Evolutionary conservation across 768 basidiomycete genomes (phyloP).

Genomic region (Trametes maxima): DNA sequence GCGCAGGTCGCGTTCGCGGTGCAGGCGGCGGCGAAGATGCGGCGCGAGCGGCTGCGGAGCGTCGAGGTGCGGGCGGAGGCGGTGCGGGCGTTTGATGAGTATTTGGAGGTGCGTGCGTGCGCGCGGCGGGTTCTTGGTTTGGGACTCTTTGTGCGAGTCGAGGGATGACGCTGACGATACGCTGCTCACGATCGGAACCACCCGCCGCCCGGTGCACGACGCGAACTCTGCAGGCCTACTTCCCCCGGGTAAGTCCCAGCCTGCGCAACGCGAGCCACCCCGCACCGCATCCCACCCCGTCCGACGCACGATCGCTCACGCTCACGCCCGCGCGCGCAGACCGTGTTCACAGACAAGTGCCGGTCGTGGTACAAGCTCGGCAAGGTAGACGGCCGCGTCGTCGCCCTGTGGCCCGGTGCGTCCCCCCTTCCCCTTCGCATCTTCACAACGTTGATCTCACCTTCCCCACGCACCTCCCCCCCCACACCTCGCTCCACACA

Average conservation of each 20-base stretch:
- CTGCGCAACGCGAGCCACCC: neutral
- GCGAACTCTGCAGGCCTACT: constrained; percentile 41
- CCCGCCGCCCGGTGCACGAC: no score
- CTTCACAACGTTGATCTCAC: no score
- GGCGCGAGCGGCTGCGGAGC: constrained; percentile 61
- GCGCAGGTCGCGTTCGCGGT: constrained; percentile 59
- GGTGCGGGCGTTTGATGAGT: constrained; percentile 61
- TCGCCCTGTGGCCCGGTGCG: constrained; percentile 60
- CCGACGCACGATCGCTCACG: no score
- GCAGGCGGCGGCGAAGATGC: constrained; percentile 57
- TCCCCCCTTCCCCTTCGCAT: no score
- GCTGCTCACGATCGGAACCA: no score
- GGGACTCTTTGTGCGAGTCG: no score
- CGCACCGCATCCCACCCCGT: neutral
- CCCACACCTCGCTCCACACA: constrained; percentile 13
- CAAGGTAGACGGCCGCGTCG: constrained; percentile 55
- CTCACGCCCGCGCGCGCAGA: constrained; percentile 36
- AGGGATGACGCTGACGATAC: no score
- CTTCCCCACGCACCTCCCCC: no score
- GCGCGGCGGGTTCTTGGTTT: no score
- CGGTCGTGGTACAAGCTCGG: constrained; percentile 65
- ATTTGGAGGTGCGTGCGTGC: constrained; percentile 58
- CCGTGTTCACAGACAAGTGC: constrained; percentile 59
- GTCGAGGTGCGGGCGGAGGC: constrained; percentile 64
- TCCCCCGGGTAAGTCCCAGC: constrained; percentile 43